Percentiles rank a stretch among this genome's conserved stretches.
These are phyloP conservation scores for Microstroma glucosiphilum DNA, from an alignment of 1,284 basidiomycete species.

Conservation along the genomic window DNA sequence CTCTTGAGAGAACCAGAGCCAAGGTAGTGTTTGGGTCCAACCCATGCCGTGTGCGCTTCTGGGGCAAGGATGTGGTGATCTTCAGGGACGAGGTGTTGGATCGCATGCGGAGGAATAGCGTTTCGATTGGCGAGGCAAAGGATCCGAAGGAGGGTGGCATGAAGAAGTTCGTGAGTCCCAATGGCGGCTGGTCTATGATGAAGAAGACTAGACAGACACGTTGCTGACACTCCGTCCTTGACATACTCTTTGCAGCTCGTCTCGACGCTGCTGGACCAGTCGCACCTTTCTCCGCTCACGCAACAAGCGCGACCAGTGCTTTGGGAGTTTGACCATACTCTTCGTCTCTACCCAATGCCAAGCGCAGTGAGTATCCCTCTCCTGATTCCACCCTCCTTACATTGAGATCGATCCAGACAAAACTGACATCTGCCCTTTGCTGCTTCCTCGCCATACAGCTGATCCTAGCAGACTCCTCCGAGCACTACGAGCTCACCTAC, in stretches of 20 bases:
- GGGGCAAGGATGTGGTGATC: slow-evolving; percentile 89
- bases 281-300: slow-evolving; percentile 71
- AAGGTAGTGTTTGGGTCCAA: slow-evolving; percentile 67
- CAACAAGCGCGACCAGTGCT: slow-evolving; percentile 73
- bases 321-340: slow-evolving; percentile 83
- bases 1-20: slow-evolving; percentile 11
- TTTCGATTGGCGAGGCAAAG: slow-evolving; percentile 34
- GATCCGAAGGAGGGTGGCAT: slow-evolving; percentile 24
- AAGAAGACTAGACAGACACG: background rate
- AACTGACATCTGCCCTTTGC: background rate
- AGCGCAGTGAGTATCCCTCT: slow-evolving; percentile 64
- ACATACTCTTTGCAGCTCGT: slow-evolving; percentile 27
- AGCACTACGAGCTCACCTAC: slow-evolving; percentile 91
- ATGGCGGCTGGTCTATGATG: background rate
- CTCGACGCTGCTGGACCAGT: slow-evolving; percentile 50
- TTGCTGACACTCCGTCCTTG: background rate
- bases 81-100: slow-evolving; percentile 91
- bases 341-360: slow-evolving; percentile 90
- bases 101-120: slow-evolving; percentile 75
- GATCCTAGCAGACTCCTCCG: slow-evolving; percentile 93
- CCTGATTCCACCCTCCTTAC: background rate
- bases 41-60: slow-evolving; percentile 90
- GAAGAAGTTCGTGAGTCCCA: slow-evolving; percentile 36
- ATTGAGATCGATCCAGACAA: background rate
- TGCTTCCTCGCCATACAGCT: slow-evolving; percentile 57